Evolutionary conservation across 768 basidiomycete species (phyloP), one percentile per base, ranked within the genome.

Genomic region (Leucogyrophana mollusca): DNA sequence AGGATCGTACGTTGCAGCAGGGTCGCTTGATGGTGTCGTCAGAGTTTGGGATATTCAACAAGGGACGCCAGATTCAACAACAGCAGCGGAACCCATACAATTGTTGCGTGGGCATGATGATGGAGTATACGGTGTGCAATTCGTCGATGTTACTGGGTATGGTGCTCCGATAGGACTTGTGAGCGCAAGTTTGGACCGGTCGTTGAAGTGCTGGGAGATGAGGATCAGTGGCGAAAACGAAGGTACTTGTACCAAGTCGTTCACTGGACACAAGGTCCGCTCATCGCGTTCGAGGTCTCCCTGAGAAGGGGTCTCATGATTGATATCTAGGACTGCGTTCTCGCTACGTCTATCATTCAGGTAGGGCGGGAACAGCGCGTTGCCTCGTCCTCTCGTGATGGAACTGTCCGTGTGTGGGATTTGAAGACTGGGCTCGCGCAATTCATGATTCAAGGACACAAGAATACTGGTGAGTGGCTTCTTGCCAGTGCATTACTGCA

Each of bases 1-100:
- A 46, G 73, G 76, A 3, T 66, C 63, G 38, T 67, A 74, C 45
- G 70, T 79, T 16, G 79, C 77, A 30, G 73, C 78, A 27, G 79
- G 78, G 8, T 69, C 68, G 24, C 67, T 81, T n/a, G 78, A 80
- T 55, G 73, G 73, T 18, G 62, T 71, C 45, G 65, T 80, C 23
- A 69, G 79, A 42, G 65, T 81, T 10, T 81, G 79, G 79, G 70
- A 78, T 48, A 61, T 73, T 43, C 55, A 62, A 35, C 71, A 69
- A 3, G 76, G 71, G 10, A 50, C 49, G n/a, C 59, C 65, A 21
- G 27, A 30, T 30, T 13, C 43, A 16, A 14, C 45, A 48, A 4
- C 44, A 40, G 4, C 52, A 68, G 20, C 50, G 50, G 24, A 45
- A 9, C 25, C 54, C 76, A 18, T 64, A 67, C 49, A 56, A 69